Conservation (phyloP, 2,329 filamentous ascomycete genomes). For the Westerdykella ornata region DNA sequence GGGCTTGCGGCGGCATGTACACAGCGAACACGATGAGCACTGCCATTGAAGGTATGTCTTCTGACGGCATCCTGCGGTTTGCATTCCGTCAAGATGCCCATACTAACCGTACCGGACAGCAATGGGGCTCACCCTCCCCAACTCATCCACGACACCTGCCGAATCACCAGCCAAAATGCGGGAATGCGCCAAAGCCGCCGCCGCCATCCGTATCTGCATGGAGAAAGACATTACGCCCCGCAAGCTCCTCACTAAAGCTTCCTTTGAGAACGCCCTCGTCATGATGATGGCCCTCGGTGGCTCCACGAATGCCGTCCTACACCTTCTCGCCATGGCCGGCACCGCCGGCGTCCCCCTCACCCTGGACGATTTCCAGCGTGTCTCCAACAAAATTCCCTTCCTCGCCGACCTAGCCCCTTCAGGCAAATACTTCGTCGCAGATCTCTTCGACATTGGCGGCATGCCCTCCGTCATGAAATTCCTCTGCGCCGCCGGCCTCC, state of each 20-base stretch:
- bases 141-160: slow-evolving; percentile 77
- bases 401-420: slow-evolving; percentile 79
- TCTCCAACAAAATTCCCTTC: slow-evolving; percentile 76
- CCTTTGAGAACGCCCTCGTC: slow-evolving; percentile 83
- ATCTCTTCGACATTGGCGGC: slow-evolving; percentile 78
- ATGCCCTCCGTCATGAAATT: slow-evolving; percentile 81
- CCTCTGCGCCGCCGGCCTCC: slow-evolving; percentile 65
- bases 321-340: slow-evolving; percentile 85
- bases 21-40: slow-evolving; percentile 93
- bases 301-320: slow-evolving; percentile 80
- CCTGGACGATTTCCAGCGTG: slow-evolving; percentile 74
- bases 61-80: neutral
- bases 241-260: slow-evolving; percentile 69
- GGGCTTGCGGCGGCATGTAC: slow-evolving; percentile 88
- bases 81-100: neutral
- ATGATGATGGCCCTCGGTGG: slow-evolving; percentile 90
- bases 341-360: slow-evolving; percentile 71
- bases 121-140: slow-evolving; percentile 75
- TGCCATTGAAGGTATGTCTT: slow-evolving; percentile 57
- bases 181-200: slow-evolving; percentile 75
- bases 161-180: slow-evolving; percentile 75
- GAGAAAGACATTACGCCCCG: slow-evolving; percentile 74
- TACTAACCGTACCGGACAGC: slow-evolving; percentile 40
- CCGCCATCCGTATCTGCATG: slow-evolving; percentile 72
- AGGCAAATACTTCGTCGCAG: slow-evolving; percentile 80